Base-by-base conservation (phyloP, 225 moss, liverwort and hornwort species). In the Bryum argenteum region DNA sequence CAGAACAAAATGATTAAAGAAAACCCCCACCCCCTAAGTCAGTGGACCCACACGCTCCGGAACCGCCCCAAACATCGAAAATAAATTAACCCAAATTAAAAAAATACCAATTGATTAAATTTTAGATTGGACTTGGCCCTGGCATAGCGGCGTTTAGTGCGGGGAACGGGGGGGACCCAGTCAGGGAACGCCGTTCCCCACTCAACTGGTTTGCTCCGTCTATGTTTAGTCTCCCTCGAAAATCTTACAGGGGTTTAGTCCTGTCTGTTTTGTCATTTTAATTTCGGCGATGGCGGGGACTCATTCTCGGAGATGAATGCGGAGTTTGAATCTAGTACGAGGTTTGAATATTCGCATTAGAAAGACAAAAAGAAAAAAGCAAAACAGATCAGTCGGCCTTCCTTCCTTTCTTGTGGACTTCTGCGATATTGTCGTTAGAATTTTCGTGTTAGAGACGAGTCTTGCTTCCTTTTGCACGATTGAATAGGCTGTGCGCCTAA, bases 131-230 rank as follows among this genome's bases (percentile, higher is more conserved):
- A 16, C 24, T 26, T 37, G 53, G 10, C 37, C 58, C 26, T 8
- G 1, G 43, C 37, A 48, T 21, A n/a, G 76, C 76, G 71, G 80
- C 80, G 80, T 58, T 33, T 37, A 56, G 71, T 52, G 67, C 80
- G 72, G 64, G 64, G 77, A 81, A 77, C 81, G 44, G 37, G 81
- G 81, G 52, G 28, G 45, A 63, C 62, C 28, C 1, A 40, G 52
- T 14, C 18, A 0, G 52, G 10, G 61, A 26, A 69, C 56, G 3
- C 16, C 3, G 61, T 63, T 26, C 33, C 1, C 8, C 0, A 10
- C 0, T 11, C n/a, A 33, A 33, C 5, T 33, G 72, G n/a, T n/a
- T n/a, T n/a, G n/a, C n/a, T 72, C 43, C 47, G 14, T 26, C 70
- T 59, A 37, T 75, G 66, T 45, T 13, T 50, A 61, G 54, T 13